Evolutionary conservation across 257 asterid genomes (phyloP), one percentile per base, ranked within the genome.

Genomic region (Rubia yunnanensis): DNA sequence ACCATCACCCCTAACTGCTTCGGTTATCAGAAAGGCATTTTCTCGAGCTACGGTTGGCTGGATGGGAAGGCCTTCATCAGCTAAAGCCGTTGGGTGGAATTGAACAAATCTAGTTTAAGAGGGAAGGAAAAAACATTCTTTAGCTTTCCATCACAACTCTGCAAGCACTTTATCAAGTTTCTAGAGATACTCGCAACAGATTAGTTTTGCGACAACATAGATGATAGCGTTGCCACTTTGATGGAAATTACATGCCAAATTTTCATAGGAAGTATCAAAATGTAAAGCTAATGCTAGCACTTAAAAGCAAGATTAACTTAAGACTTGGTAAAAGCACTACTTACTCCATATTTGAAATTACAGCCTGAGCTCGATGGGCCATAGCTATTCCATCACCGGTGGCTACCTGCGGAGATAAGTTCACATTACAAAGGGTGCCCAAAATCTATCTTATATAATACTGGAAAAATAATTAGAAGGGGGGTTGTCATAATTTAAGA

Each of bases 341-440:
- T 86, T 82, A 94, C 99, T 94, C 99, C 99, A 94, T 88, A 71
- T 94, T 94, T 26, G 99, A 94, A 74, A 94, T 88, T 44, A 94
- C 88, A 63, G 99, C 95, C 75, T 86, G 84, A 70, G 99, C 98
- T 79, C 99, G 86, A 77, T 86, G 98, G 60, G 95, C 92, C 95
- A 94, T 94, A 39, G 99, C 99, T 23, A 90, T 91, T 75, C 99
- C 99, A 86, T 90, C 99, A 55, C 99, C 99, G 53, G 98, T 94
- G 57, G 99, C 97, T 5, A 94, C 96, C 99, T 94, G 70, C 64
- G 70, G 32, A 35, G 60, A 54, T 27, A 74, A 11, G 63, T 20
- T 31, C 60, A 49, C 13, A n/a, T 48, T 49, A 48, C 48, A 20
- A 22, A 61, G 22, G n/a, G 24, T 60, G 49, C 52, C 26, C 3